Evolutionary conservation across 805 yeast species (phyloP).

Genomic region (Yarrowia divulgata): DNA sequence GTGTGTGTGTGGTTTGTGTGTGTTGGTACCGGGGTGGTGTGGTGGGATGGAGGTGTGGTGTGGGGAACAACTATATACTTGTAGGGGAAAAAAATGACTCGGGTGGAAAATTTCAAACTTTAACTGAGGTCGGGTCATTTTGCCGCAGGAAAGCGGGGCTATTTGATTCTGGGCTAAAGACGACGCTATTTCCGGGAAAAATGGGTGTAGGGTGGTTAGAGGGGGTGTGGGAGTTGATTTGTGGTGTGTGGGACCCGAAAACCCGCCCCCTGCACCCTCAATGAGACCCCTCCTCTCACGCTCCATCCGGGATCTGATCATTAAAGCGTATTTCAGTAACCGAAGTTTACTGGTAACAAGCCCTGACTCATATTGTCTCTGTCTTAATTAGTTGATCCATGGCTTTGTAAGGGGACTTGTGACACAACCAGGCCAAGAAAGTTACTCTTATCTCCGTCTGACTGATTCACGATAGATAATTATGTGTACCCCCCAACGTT

Average conservation of each 20-base stretch:
- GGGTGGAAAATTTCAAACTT: constrained; percentile 39
- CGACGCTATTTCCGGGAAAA: constrained; percentile 4
- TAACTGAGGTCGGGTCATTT: constrained; percentile 35
- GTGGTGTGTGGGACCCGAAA: neutral
- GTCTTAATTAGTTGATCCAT: neutral
- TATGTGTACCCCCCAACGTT: neutral
- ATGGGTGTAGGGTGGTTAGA: neutral
- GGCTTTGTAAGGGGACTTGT: no score
- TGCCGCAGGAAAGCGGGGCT: constrained; percentile 38
- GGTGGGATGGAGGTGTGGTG: constrained; percentile 27
- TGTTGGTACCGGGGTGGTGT: neutral
- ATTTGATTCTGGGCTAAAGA: neutral
- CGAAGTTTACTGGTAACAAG: constrained; percentile 19
- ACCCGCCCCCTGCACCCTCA: no score
- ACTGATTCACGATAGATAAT: neutral
- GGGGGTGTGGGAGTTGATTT: neutral
- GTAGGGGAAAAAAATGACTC: constrained; percentile 38
- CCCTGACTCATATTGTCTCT: constrained; percentile 27
- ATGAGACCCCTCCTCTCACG: no score
- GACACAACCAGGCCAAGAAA: neutral
- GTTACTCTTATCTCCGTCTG: constrained; percentile 19
- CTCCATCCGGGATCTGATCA: constrained; percentile 3
- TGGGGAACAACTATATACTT: constrained; percentile 38
- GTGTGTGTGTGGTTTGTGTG: constrained; percentile 1
- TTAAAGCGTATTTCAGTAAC: constrained; percentile 33